Percentiles rank a stretch among this genome's conserved stretches.
Evolutionary conservation across 495 filamentous ascomycete species (phyloP).

Genomic region (Parathielavia appendiculata): DNA sequence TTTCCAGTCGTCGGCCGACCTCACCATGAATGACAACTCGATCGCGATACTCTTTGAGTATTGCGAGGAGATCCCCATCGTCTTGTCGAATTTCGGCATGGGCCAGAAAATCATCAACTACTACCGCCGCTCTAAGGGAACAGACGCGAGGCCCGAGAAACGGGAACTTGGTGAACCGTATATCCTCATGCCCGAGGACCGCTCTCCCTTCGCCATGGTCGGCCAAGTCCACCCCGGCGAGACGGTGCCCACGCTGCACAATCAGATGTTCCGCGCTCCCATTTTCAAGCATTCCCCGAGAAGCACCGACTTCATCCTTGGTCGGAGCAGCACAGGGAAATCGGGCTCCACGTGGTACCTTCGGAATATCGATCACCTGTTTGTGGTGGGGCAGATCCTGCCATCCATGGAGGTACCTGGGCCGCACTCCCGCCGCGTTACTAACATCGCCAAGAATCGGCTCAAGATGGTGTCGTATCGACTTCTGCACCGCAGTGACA

Average conservation of each 20-base stretch:
- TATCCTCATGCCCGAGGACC: slow-evolving; percentile 85
- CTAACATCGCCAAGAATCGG: slow-evolving; percentile 87
- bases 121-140: slow-evolving; percentile 79
- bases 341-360: slow-evolving; percentile 72
- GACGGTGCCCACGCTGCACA: slow-evolving; percentile 82
- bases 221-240: slow-evolving; percentile 88
- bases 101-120: slow-evolving; percentile 92
- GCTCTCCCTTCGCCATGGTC: slow-evolving; percentile 91
- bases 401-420: slow-evolving; percentile 88
- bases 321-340: slow-evolving; percentile 68
- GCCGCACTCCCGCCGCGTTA: slow-evolving; percentile 88
- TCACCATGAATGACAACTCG: slow-evolving; percentile 84
- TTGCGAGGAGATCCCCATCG: slow-evolving; percentile 85
- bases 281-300: slow-evolving; percentile 82
- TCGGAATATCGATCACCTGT: slow-evolving; percentile 83
- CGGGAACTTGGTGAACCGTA: slow-evolving; percentile 72
- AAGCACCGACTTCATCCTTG: slow-evolving; percentile 79
- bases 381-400: slow-evolving; percentile 83
- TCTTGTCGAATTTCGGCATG: slow-evolving; percentile 96
- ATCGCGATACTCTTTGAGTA: slow-evolving; percentile 85
- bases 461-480: slow-evolving; percentile 93
- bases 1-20: slow-evolving; percentile 67
- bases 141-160: slow-evolving; percentile 53
- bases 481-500: slow-evolving; percentile 66
- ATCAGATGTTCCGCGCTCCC: slow-evolving; percentile 90